A percentile compares a stretch with the other conserved stretches of the same genome.
These are phyloP conservation scores for Pythium phragmitis DNA, from an alignment of 352 stramenopile species.

Conservation along the genomic window DNA sequence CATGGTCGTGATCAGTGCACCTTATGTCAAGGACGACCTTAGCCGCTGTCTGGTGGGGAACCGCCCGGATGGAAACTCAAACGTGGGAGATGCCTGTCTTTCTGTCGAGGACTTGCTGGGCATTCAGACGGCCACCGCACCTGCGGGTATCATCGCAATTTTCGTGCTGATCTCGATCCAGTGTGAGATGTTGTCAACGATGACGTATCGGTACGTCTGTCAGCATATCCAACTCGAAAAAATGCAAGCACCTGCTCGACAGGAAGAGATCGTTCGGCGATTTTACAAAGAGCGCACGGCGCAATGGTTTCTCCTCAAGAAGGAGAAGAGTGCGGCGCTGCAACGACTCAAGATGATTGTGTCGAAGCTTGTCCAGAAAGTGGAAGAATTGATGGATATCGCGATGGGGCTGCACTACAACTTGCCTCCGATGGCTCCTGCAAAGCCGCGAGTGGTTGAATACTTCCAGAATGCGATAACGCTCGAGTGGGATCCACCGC, in stretches of 20 bases:
- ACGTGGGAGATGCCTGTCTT: conserved; percentile 44
- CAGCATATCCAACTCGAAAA: conserved; percentile 51
- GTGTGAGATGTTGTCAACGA: conserved; percentile 65
- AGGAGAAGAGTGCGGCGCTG: conserved; percentile 80
- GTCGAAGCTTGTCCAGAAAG: conserved; percentile 85
- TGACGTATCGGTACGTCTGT: conserved; percentile 60
- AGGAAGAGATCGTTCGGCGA: conserved; percentile 59
- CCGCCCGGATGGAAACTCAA: conserved; percentile 13
- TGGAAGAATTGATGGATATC: conserved; percentile 90
- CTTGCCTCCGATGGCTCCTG: conserved; percentile 73
- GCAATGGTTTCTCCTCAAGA: conserved; percentile 79
- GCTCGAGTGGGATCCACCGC: conserved; percentile 66
- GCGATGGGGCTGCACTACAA: conserved; percentile 83
- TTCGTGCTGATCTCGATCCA: conserved; percentile 87
- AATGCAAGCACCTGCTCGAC: conserved; percentile 42
- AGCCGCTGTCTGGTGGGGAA: conserved; percentile 48
- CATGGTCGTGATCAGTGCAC: conserved; percentile 68
- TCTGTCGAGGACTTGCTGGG: conserved; percentile 71
- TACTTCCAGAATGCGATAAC: conserved; percentile 74
- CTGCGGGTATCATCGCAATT: conserved; percentile 69
- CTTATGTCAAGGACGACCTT: conserved; percentile 54
- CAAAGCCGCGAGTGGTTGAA: conserved; percentile 52
- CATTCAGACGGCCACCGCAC: conserved; percentile 48
- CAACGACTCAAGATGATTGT: conserved; percentile 87
- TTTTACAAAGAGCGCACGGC: conserved; percentile 69